These are phyloP conservation scores for Oidiodendron maius DNA, from an alignment of 495 filamentous ascomycete species.

Conservation along the genomic window DNA sequence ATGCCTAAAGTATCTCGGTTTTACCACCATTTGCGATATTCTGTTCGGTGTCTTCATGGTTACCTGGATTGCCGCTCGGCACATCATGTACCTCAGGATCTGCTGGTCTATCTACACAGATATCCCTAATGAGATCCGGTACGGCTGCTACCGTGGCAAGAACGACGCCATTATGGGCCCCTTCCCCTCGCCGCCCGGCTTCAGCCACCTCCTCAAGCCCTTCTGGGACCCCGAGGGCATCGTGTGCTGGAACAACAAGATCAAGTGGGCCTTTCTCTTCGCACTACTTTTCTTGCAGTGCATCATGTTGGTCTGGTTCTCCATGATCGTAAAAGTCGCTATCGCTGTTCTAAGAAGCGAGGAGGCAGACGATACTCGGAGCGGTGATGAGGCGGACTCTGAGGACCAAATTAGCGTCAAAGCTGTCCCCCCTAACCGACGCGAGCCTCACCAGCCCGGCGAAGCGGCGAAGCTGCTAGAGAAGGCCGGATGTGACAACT, in stretches of 20 bases:
- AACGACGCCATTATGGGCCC: constrained; percentile 48
- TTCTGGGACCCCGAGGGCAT: constrained; percentile 61
- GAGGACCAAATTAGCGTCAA: constrained; percentile 66
- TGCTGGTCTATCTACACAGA: constrained; percentile 76
- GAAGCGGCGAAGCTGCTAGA: constrained; percentile 69
- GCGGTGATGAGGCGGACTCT: constrained; percentile 77
- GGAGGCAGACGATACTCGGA: constrained; percentile 80
- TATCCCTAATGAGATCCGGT: constrained; percentile 51
- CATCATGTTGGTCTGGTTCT: constrained; percentile 83
- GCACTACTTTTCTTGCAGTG: constrained; percentile 73
- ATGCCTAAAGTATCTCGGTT: constrained; percentile 87
- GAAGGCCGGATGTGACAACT: constrained; percentile 68
- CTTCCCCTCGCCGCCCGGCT: constrained; percentile 49
- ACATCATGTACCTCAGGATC: constrained; percentile 70
- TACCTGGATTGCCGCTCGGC: constrained; percentile 78
- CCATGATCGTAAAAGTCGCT: constrained; percentile 78
- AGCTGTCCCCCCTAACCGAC: constrained; percentile 44
- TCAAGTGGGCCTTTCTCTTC: constrained; percentile 70
- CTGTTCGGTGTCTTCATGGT: constrained; percentile 84
- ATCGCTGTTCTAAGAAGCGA: constrained; percentile 66
- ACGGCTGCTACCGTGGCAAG: constrained; percentile 63
- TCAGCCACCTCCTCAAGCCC: constrained; percentile 59
- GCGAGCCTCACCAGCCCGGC: constrained; percentile 47
- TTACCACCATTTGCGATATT: constrained; percentile 67
- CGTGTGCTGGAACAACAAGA: constrained; percentile 67